Percentiles rank a stretch among this genome's conserved stretches.
These are phyloP conservation scores for Phytophthora hibernalis DNA, from an alignment of 352 stramenopile genomes.

Conservation along the genomic window DNA sequence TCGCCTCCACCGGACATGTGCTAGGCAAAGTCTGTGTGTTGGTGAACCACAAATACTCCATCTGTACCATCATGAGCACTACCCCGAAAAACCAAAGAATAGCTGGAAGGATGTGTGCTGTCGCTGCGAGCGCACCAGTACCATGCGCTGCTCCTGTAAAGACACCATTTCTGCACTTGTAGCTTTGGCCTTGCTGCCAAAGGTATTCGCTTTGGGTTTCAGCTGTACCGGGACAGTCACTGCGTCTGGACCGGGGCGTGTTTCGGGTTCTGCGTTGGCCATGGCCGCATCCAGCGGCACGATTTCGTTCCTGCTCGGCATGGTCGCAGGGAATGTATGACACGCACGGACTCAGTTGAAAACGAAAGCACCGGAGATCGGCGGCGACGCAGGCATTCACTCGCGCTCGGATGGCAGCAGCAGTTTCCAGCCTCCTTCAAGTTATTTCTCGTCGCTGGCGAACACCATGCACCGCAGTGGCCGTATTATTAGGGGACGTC, in stretches of 20 bases:
- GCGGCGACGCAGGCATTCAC: conserved; percentile 30
- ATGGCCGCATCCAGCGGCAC: conserved; percentile 45
- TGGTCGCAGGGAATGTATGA: conserved; percentile 2
- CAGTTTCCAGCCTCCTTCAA: conserved; percentile 8
- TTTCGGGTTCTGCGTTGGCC: background rate
- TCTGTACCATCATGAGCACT: conserved; percentile 77
- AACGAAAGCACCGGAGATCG: conserved; percentile 15
- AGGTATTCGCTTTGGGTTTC: conserved; percentile 15
- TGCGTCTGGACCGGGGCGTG: conserved; percentile 17
- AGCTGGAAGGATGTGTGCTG: conserved; percentile 68
- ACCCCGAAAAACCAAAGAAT: conserved; percentile 75
- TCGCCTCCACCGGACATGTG: conserved; percentile 43
- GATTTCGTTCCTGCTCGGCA: conserved; percentile 75
- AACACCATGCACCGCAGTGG: conserved; percentile 8
- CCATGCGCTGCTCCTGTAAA: conserved; percentile 60
- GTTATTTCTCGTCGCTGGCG: conserved; percentile 17
- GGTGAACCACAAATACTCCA: conserved; percentile 76
- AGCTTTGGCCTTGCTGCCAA: conserved; percentile 38
- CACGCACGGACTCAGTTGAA: conserved; percentile 12
- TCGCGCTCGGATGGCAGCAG: conserved; percentile 5
- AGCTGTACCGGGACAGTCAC: conserved; percentile 15
- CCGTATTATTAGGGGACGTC: conserved; percentile 28
- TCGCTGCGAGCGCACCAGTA: conserved; percentile 52
- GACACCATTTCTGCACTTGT: conserved; percentile 48
- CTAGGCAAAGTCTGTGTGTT: conserved; percentile 54